phyloP scores from a whole-genome alignment of 352 stramenopile genomes.

The Phytophthora cryptogea region DNA sequence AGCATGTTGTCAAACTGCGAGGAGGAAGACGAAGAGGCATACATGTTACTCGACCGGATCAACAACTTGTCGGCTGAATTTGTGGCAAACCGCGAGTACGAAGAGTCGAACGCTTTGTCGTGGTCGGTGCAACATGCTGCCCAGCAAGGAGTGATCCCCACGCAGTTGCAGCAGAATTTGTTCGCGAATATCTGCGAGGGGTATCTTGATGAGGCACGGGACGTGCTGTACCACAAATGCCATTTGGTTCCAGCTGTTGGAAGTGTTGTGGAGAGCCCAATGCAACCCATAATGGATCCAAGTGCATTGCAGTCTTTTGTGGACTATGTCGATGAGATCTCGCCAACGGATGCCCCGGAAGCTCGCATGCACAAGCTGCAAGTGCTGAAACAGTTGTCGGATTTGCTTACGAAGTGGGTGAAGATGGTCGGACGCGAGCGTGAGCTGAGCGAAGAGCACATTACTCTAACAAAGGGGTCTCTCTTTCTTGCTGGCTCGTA shows the following conservation, averaged over 20 bases:
- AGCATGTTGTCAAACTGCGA: slow-evolving; percentile 58
- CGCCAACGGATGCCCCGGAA: slow-evolving; percentile 51
- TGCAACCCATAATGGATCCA: slow-evolving; percentile 38
- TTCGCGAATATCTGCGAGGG: slow-evolving; percentile 61
- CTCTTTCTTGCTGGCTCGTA: slow-evolving; percentile 89
- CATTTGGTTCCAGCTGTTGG: slow-evolving; percentile 76
- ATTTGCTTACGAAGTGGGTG: slow-evolving; percentile 76
- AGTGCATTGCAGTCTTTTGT: slow-evolving; percentile 52
- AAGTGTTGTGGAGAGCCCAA: slow-evolving; percentile 54
- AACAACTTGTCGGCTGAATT: slow-evolving; percentile 70
- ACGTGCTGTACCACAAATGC: slow-evolving; percentile 86
- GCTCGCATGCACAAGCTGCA: slow-evolving; percentile 69
- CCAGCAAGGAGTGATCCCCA: slow-evolving; percentile 60
- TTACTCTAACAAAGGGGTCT: slow-evolving; percentile 73
- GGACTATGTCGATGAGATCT: slow-evolving; percentile 56
- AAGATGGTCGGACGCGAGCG: slow-evolving; percentile 74
- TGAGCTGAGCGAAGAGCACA: slow-evolving; percentile 69
- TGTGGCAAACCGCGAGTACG: slow-evolving; percentile 65
- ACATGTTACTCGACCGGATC: slow-evolving; percentile 69
- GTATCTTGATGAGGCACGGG: slow-evolving; percentile 65
- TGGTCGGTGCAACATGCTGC: slow-evolving; percentile 79
- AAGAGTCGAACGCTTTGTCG: slow-evolving; percentile 67
- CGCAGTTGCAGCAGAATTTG: slow-evolving; percentile 74
- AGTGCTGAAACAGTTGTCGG: slow-evolving; percentile 72
- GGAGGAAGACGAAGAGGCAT: slow-evolving; percentile 69